Evolutionary conservation across 1,284 basidiomycete genomes (phyloP), one percentile per base, ranked within the genome.

Genomic region (Rhodotorula sp.): DNA sequence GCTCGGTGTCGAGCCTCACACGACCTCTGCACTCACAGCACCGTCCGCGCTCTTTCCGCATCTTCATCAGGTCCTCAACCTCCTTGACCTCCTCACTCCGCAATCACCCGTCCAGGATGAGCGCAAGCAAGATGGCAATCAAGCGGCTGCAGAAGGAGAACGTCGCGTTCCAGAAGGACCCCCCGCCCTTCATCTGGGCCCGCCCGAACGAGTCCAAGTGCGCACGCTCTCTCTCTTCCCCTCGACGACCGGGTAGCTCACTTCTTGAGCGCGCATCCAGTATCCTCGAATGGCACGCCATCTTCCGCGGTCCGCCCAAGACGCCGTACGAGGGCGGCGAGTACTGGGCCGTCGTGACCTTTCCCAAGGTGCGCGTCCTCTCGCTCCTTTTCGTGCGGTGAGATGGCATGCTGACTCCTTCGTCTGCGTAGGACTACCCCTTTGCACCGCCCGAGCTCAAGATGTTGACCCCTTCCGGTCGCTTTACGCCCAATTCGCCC

Each of bases 361-460:
- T 79, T 57, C 74, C 73, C 3, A 66, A 70, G 58, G 63, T 63
- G 25, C 34, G 53, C 17, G 3, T n/a, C 37, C 27, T 10, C 25
- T 22, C 57, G 5, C 29, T 27, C 55, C 19, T 7, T 4, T 8
- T 50, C 34, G 3, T 2, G 37, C 32, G 25, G n/a, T 7, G 3
- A n/a, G 5, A 22, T 22, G 4, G 9, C 8, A 19, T 10, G 29
- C 12, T 53, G 51, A 50, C 19, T 8, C 39, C 25, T 15, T 22
- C 48, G 39, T 32, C 32, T 3, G 6, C 25, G 19, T 36, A 76
- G 57, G 70, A 79, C 29, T 80, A 80, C 61, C 79, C 79, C 3
- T 80, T 80, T 39, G 76, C 75, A 13, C 79, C 79, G 10, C 79
- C 79, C 0, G 78, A 71, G 6, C 73, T 80, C 54, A 76, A 68